Evolutionary conservation across 768 basidiomycete species (phyloP), one percentile per base, ranked within the genome.

Genomic region (Trametes maxima): DNA sequence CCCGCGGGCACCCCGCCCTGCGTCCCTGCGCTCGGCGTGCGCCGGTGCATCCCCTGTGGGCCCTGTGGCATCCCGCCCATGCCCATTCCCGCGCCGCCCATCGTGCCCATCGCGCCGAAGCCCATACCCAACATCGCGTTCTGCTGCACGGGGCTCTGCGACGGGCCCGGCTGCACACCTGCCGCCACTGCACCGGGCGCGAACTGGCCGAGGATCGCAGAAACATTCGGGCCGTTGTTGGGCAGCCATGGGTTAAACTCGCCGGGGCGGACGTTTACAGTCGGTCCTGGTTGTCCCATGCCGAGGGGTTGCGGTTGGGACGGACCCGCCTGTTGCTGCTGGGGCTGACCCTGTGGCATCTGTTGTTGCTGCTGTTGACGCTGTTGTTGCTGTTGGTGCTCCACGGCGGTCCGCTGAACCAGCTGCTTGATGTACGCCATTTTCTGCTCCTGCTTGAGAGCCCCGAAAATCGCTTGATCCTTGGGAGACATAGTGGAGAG

Each of bases 41-140:
- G 66, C 43, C 70, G 69, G 33, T 75, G 73, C 56, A 68, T 54
- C 44, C 69, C 70, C 56, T 57, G 69, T 24, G 22, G 66, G 54
- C 44, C 67, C 50, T 59, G 64, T 58, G 46, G 64, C 57, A 54
- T 54, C 39, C 33, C 43, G n/a, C 51, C 43, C 54, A 55, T 56
- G 21, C 40, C 28, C n/a, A 19, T 35, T 25, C 25, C n/a, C 40
- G 33, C 35, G 35, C 52, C 35, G 49, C 44, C 39, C 56, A 57
- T 55, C 36, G 24, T 35, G 22, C 53, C 54, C 62, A 60, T 42
- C 13, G 50, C 42, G 13, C 57, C 54, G 25, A 55, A 54, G 39
- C 48, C 53, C 61, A 62, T 57, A 17, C 61, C 61, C 44, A 46
- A 22, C 54, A 55, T 51, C 39, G 45, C 14, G 47, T 55, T 55